Base-by-base conservation (phyloP, 176 grass and related monocot genomes). In the Aegilops umbellulata region DNA sequence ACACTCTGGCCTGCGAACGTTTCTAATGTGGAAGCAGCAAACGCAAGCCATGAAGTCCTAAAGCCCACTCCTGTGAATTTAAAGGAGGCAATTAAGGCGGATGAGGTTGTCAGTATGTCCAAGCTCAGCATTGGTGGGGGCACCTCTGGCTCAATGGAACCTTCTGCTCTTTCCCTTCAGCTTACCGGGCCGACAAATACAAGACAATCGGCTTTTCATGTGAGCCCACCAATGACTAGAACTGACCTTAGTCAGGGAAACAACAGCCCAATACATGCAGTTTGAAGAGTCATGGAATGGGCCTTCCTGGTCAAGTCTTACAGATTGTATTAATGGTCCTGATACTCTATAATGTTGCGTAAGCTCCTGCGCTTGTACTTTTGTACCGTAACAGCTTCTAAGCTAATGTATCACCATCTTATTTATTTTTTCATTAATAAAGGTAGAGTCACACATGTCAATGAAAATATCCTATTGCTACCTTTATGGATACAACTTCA, bases 51-150 rank as follows among this genome's bases (percentile, higher is more conserved):
- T 42, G 84, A 95, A 73, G 79, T 98, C 10, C 11, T 94, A 68
- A 95, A 92, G 82, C 93, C 95, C 4, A 95, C 85, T 36, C 91
- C 93, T 60, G 62, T 91, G 69, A 65, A 80, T 69, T 74, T 84
- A 19, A 95, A 95, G 73, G 94, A 87, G 68, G 71, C 36, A 44
- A 60, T 89, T 63, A 94, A 86, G 76, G 87, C 82, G 2, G 91
- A 95, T 82, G 91, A 98, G 81, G 81, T 98, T 72, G 88, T 69
- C 1, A 61, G 88, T 77, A 98, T 98, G 81, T 95, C 95, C 63
- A 98, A 94, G 35, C 95, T 98, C 79, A 93, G 82, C 26, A 95
- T 98, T 55, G 90, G 72, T 58, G 95, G 95, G 36, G 60, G 83
- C 42, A 65, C 6, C 55, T 80, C 78, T 34, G 71, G 72, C 51